These are phyloP conservation scores for Sinapis alba DNA, from an alignment of 441 rosid species.

Conservation along the genomic window DNA sequence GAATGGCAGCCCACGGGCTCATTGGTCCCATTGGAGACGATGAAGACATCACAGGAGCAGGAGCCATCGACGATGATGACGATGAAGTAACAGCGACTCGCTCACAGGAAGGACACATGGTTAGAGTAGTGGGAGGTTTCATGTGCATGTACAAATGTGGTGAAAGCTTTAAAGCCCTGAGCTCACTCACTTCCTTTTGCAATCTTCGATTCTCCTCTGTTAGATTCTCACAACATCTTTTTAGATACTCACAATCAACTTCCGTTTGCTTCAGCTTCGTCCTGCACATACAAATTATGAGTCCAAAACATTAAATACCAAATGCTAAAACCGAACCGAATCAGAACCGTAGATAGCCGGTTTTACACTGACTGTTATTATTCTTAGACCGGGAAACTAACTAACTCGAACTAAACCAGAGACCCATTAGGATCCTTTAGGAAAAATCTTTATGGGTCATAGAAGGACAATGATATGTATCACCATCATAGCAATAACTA, in stretches of 20 bases:
- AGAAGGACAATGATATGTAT: conserved; percentile 30
- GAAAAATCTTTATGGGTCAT: conserved; percentile 25
- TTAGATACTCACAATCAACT: conserved; percentile 86
- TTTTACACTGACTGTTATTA: background rate
- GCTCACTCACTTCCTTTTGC: conserved; percentile 88
- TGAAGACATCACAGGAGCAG: conserved; percentile 30
- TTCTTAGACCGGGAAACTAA: background rate
- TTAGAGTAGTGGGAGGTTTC: conserved; percentile 94
- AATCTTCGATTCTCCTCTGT: conserved; percentile 83
- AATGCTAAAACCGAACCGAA: background rate
- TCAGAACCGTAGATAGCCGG: background rate
- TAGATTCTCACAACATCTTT: conserved; percentile 83
- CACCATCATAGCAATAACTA: conserved; percentile 27
- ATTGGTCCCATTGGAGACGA: conserved; percentile 36
- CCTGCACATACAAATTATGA: conserved; percentile 55
- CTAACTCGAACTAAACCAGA: conserved; percentile 5
- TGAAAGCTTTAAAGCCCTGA: conserved; percentile 80
- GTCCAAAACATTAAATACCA: conserved; percentile 8
- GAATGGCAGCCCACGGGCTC: conserved; percentile 63
- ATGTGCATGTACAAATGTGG: conserved; percentile 87
- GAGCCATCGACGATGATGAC: conserved; percentile 26
- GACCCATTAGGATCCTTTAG: background rate
- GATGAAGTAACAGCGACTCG: conserved; percentile 69
- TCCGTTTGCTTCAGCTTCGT: conserved; percentile 97
- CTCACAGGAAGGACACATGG: conserved; percentile 97